Percentiles rank a stretch among this genome's conserved stretches.
phyloP scores from a whole-genome alignment of 352 stramenopile genomes.

The Phytophthora pisi region DNA sequence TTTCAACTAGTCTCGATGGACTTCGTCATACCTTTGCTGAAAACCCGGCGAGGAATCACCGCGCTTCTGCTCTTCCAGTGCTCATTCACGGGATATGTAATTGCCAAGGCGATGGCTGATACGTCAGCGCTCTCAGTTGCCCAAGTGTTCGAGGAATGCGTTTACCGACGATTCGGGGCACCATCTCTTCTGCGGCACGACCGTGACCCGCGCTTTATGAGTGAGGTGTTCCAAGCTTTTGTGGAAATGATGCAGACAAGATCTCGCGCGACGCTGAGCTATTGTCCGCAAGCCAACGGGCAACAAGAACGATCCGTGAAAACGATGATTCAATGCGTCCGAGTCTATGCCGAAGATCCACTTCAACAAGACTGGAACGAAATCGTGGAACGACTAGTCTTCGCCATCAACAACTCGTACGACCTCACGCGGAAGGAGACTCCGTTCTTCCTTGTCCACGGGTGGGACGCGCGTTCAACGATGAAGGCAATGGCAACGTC shows the following conservation, averaged over 20 bases:
- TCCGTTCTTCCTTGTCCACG: neutral
- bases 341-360: slow-evolving; percentile 9
- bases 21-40: neutral
- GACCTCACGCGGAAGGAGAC: neutral
- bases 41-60: slow-evolving; percentile 1
- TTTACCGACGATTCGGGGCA: slow-evolving; percentile 15
- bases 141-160: slow-evolving; percentile 10
- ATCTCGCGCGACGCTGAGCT: slow-evolving; percentile 10
- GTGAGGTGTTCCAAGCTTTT: slow-evolving; percentile 18
- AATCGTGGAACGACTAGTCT: slow-evolving; percentile 6
- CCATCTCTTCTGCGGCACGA: slow-evolving; percentile 14
- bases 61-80: slow-evolving; percentile 14
- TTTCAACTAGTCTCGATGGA: slow-evolving; percentile 1
- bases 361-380: too few species aligned
- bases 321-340: slow-evolving; percentile 6
- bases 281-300: slow-evolving; percentile 18
- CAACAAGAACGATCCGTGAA: slow-evolving; percentile 16
- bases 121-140: slow-evolving; percentile 13
- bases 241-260: slow-evolving; percentile 9
- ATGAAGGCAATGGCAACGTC: neutral
- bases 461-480: neutral
- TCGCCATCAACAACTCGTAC: neutral
- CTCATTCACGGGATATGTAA: slow-evolving; percentile 14
- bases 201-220: slow-evolving; percentile 21
- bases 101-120: slow-evolving; percentile 16